Evolutionary conservation across 768 basidiomycete species (phyloP), one percentile per base, ranked within the genome.

Genomic region (Pholiota microspora): DNA sequence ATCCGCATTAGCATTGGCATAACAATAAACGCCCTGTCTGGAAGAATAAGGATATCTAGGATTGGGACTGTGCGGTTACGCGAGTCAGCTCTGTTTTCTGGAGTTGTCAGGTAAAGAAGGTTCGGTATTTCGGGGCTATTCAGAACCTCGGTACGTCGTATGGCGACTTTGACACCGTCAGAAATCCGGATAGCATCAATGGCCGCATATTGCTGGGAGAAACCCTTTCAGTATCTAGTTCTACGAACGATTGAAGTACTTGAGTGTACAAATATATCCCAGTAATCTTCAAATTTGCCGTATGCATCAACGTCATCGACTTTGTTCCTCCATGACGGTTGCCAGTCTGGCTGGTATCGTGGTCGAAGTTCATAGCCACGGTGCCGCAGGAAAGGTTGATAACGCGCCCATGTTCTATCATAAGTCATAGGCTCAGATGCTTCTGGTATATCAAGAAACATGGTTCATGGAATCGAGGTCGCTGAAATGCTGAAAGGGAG

Each of bases 321-420:
- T 42, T 42, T 29, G 8, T 28, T 25, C 18, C 5, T 53, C 52
- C 52, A 53, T 21, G 52, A 53, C 6, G 52, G 52, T 27, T 45
- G n/a, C 52, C 52, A 53, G 10, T 53, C 52, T 3, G 52, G 52
- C n/a, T 53, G 40, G 34, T 53, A 53, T 35, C 52, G 44, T 18
- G 42, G 44, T 13, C 52, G 52, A 2, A 53, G 44, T 29, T 44
- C 45, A 34, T 53, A 53, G 13, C 52, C 52, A 18, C 52, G 40
- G 4, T 31, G 28, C 2, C n/a, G 28, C 7, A 53, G 25, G 44
- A 53, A 53, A 7, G 40, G 44, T 21, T 52, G 32, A 23, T 42
- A 42, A 21, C 7, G 40, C 8, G 21, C 40, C 40, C 40, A 42
- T 2, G 23, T 1, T 4, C 40, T 42, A 12, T 42, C 40, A 9